Percentiles rank a stretch among this genome's conserved stretches.
These are phyloP conservation scores for Penicillium maclennaniae DNA, from an alignment of 495 filamentous ascomycete species.

Conservation along the genomic window DNA sequence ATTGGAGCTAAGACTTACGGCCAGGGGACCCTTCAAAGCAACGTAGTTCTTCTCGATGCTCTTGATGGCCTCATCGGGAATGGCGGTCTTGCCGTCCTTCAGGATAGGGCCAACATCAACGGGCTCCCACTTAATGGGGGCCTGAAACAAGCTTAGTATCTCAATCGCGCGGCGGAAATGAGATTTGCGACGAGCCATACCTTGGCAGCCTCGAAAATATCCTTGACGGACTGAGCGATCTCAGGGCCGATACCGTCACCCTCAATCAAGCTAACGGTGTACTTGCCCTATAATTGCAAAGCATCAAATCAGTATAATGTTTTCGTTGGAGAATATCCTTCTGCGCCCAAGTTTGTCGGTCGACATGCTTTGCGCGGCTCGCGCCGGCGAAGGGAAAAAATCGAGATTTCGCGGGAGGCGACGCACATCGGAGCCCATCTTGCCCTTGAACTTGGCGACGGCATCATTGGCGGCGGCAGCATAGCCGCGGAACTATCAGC, in stretches of 20 bases:
- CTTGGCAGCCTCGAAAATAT: conserved; percentile 93
- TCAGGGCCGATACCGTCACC: conserved; percentile 98
- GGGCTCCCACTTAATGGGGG: conserved; percentile 92
- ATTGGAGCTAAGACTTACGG: conserved; percentile 55
- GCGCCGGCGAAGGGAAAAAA: conserved; percentile 21
- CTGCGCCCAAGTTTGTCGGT: conserved; percentile 1
- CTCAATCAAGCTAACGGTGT: conserved; percentile 94
- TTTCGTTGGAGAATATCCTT: neutral
- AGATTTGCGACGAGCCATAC: conserved; percentile 43
- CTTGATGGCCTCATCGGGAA: conserved; percentile 83
- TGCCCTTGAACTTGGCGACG: conserved; percentile 89
- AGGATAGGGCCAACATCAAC: conserved; percentile 91
- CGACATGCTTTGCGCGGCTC: conserved; percentile 15
- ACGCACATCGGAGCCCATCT: conserved; percentile 79
- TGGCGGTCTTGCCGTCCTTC: conserved; percentile 89
- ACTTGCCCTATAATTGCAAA: conserved; percentile 66
- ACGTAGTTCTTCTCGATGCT: conserved; percentile 91
- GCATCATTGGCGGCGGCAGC: conserved; percentile 58
- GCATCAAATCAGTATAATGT: conserved; percentile 12
- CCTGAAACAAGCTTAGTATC: conserved; percentile 54
- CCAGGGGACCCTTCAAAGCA: conserved; percentile 94
- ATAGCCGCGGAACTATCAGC: conserved; percentile 43
- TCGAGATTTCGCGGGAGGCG: conserved; percentile 13
- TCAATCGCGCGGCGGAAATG: conserved; percentile 8
- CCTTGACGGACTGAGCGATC: conserved; percentile 94